Base-by-base conservation (phyloP, 139 green algal species). In the Coccomyxa sp. region DNA sequence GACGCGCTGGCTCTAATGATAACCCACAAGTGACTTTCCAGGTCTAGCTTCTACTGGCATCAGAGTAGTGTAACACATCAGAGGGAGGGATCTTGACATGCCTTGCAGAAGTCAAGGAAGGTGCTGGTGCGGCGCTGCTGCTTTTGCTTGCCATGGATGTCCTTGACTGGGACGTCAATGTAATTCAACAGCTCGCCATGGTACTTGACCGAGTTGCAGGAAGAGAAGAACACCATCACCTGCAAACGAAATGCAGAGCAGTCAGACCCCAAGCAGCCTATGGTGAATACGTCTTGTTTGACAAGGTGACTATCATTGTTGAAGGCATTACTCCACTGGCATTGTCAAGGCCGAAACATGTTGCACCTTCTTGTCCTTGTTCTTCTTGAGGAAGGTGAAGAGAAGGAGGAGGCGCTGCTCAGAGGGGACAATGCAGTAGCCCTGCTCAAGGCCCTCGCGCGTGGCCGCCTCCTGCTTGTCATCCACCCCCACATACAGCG, bases 141-240 rank as follows among this genome's bases (percentile, higher is more conserved):
- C 94, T 99, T 99, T 89, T 98, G 94, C 92, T 99, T 99, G 85
- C 96, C 96, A 86, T 99, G 97, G 85, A 99, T 99, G 89, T 98
- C 95, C 81, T 91, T 93, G 1, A 96, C 93, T 13, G 94, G 92
- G 67, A 99, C 94, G 90, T 99, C 97, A 78, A 99, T 96, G 89
- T 98, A 99, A 89, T 99, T 99, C 67, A 99, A 91, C 79, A 99
- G 92, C 90, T 99, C 97, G 11, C 87, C 86, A 92, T 99, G 94
- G 88, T 95, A 99, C 92, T 99, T 99, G 78, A 98, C 96, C 0
- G 79, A 85, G 79, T 94, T 94, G 87, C 96, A 99, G 28, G 86
- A 95, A 32, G 89, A 96, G 89, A 99, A 99, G 90, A 99, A 99
- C 30, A 99, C 97, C 95, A 99, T 99, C 30, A 98, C 91, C 92